phyloP scores from a whole-genome alignment of 2,329 filamentous ascomycete genomes.

The Diaporthe australafricana region DNA sequence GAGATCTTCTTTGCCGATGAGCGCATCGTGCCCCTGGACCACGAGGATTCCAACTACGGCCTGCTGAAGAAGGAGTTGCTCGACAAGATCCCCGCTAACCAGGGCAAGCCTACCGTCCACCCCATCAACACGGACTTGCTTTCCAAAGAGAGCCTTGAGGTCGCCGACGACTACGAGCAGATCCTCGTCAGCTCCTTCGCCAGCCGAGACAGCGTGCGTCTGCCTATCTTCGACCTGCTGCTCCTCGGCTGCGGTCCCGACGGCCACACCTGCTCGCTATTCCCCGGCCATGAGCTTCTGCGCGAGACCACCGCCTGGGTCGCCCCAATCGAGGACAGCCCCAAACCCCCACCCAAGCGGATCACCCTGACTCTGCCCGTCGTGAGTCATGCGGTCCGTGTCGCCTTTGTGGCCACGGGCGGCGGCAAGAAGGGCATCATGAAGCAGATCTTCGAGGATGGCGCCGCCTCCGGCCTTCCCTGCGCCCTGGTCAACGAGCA shows the following conservation, averaged over 20 bases:
- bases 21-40: constrained; percentile 90
- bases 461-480: constrained; percentile 74
- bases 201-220: constrained; percentile 89
- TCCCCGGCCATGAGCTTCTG: constrained; percentile 88
- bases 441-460: constrained; percentile 91
- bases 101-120: constrained; percentile 78
- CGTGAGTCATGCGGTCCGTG: constrained; percentile 84
- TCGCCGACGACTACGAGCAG: constrained; percentile 95
- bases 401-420: constrained; percentile 93
- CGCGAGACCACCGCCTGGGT: constrained; percentile 93
- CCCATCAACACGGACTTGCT: constrained; percentile 76
- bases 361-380: constrained; percentile 95
- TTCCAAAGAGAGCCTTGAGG: constrained; percentile 82
- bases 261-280: constrained; percentile 96
- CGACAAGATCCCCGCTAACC: constrained; percentile 81
- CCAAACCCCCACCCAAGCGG: constrained; percentile 90
- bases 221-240: constrained; percentile 94
- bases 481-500: constrained; percentile 89
- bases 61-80: constrained; percentile 89
- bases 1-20: constrained; percentile 99
- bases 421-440: constrained; percentile 90
- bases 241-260: constrained; percentile 95
- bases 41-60: constrained; percentile 93
- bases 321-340: constrained; percentile 89
- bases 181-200: constrained; percentile 87